These are phyloP conservation scores for Suillus americanus DNA, from an alignment of 768 basidiomycete genomes.

Conservation along the genomic window DNA sequence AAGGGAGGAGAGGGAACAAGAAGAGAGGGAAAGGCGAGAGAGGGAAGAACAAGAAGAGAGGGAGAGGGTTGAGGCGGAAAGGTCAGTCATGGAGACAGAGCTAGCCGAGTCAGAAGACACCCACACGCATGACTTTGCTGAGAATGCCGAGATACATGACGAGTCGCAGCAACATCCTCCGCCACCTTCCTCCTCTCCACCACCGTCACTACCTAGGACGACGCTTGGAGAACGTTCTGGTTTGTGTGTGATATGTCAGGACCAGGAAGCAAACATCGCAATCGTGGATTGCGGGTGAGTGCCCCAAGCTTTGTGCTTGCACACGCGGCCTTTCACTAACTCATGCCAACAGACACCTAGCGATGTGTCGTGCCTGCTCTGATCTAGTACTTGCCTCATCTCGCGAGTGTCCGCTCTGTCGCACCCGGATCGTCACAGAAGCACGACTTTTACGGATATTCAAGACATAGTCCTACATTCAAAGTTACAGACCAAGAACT, in stretches of 20 bases:
- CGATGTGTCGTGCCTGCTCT: slow-evolving; percentile 76
- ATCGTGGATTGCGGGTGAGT: slow-evolving; percentile 92
- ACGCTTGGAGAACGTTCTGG: slow-evolving; percentile 60
- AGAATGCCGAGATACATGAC: slow-evolving; percentile 7
- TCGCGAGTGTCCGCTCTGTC: slow-evolving; percentile 87
- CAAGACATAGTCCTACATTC: slow-evolving; percentile 37
- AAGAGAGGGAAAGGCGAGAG: slow-evolving; percentile 17
- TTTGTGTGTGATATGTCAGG: slow-evolving; percentile 90
- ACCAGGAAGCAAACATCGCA: slow-evolving; percentile 91
- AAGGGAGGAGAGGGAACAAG: slow-evolving; percentile 19
- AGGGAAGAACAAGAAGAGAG: slow-evolving; percentile 12
- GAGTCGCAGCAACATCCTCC: slow-evolving; percentile 8
- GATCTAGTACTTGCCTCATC: slow-evolving; percentile 78
- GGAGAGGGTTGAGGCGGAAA: slow-evolving; percentile 10
- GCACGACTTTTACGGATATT: slow-evolving; percentile 78
- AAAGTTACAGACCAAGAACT: not conserved
- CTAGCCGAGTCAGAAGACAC: slow-evolving; percentile 5
- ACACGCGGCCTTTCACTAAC: not conserved
- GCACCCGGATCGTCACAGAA: slow-evolving; percentile 86
- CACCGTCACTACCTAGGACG: slow-evolving; percentile 22
- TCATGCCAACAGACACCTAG: slow-evolving; percentile 57
- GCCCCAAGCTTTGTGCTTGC: not conserved
- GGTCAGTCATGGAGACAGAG: not conserved
- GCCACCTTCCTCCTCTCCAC: slow-evolving; percentile 19
- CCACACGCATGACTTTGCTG: not conserved